Percentiles rank a stretch among this genome's conserved stretches.
Evolutionary conservation across 164 flowering plant species (phyloP).

Genomic region (Magnolia sinica): DNA sequence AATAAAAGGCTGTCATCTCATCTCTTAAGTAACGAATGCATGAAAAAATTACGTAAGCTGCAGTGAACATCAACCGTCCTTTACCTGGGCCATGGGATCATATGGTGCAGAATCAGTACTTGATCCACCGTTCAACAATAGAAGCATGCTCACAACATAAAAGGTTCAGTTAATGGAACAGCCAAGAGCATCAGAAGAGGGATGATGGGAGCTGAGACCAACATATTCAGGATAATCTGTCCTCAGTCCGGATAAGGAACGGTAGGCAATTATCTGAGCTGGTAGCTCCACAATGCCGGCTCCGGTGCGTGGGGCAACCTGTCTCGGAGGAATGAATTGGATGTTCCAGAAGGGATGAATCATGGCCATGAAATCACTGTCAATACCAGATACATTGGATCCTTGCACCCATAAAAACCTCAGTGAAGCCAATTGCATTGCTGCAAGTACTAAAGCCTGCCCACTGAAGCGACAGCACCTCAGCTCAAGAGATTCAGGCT

Average conservation of each 20-base stretch:
- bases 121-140: no score
- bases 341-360: constrained; percentile 80
- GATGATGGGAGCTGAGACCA: neutral
- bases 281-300: constrained; percentile 44
- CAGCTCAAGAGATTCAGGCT: constrained; percentile 70
- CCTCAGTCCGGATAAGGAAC: constrained; percentile 82
- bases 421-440: constrained; percentile 45
- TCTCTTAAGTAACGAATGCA: no score
- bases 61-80: no score
- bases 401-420: constrained; percentile 92
- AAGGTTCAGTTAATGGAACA: no score
- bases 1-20: no score
- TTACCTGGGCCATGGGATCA: no score
- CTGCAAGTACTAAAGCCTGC: constrained; percentile 57
- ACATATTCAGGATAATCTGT: constrained; percentile 49
- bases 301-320: constrained; percentile 11
- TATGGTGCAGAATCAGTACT: no score
- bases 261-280: constrained; percentile 81
- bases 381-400: constrained; percentile 40
- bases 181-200: neutral
- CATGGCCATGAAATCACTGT: constrained; percentile 60
- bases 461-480: constrained; percentile 84
- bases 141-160: no score
- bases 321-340: constrained; percentile 64
- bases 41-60: no score